Evolutionary conservation across 306 rosid genomes (phyloP).

Genomic region (Quercus berberidifolia): DNA sequence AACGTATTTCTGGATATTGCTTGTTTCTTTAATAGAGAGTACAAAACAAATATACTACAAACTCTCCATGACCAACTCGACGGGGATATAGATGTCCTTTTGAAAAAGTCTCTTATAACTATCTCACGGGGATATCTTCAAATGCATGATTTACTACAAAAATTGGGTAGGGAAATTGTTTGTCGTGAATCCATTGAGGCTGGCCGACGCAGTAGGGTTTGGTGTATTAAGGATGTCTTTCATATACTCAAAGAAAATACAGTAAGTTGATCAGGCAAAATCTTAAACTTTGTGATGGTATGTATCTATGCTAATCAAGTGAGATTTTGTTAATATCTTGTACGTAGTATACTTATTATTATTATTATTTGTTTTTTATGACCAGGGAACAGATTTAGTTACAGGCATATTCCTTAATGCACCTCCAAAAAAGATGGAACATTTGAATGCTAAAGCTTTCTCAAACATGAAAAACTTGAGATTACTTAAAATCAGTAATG

Average conservation of each 20-base stretch:
- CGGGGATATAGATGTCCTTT: neutral
- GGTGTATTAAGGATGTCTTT: neutral
- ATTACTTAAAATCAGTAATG: conserved; percentile 1
- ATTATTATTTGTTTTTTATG: too few species aligned
- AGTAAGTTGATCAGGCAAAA: neutral
- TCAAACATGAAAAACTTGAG: conserved; percentile 18
- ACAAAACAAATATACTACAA: neutral
- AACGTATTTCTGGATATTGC: neutral
- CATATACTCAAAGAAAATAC: neutral
- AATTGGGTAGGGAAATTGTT: neutral
- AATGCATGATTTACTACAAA: neutral
- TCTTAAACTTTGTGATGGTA: too few species aligned
- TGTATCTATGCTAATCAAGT: neutral
- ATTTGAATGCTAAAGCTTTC: conserved; percentile 7
- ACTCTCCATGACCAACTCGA: too few species aligned
- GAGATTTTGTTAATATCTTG: neutral
- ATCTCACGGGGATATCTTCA: neutral
- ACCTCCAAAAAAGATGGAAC: neutral
- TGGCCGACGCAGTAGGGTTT: neutral
- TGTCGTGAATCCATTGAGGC: neutral
- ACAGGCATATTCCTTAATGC: conserved; percentile 16
- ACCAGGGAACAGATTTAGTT: too few species aligned
- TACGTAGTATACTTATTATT: neutral
- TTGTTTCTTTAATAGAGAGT: neutral
- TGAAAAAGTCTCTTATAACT: neutral